phyloP scores from a whole-genome alignment of 371 early-diverging fungal genomes.

The Rhizopus microsporus region DNA sequence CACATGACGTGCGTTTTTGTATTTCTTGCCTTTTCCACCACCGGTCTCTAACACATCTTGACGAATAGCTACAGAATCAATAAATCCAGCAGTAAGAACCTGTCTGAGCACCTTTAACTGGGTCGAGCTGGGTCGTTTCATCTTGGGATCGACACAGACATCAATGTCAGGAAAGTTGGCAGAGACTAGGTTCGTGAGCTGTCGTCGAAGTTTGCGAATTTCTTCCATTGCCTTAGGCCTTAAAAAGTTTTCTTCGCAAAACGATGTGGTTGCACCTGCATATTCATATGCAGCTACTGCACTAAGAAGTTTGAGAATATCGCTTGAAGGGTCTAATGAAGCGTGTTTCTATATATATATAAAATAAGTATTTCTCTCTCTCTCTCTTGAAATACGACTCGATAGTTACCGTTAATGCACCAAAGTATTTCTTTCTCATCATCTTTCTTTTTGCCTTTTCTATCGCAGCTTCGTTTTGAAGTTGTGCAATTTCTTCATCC shows the following conservation, averaged over 20 bases:
- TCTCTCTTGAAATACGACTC: no score
- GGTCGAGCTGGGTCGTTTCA: constrained; percentile 74
- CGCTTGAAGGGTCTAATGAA: constrained; percentile 79
- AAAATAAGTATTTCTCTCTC: neutral
- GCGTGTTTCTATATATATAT: constrained; percentile 50
- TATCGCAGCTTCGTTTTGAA: constrained; percentile 45
- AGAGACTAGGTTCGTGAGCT: constrained; percentile 81
- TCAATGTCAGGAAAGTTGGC: constrained; percentile 63
- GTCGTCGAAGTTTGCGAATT: constrained; percentile 83
- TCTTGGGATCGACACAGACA: constrained; percentile 55
- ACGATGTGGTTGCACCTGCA: constrained; percentile 70
- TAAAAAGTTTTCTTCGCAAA: constrained; percentile 82
- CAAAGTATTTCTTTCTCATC: constrained; percentile 55
- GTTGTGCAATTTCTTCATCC: constrained; percentile 41
- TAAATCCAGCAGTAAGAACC: constrained; percentile 84
- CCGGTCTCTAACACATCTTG: constrained; percentile 69
- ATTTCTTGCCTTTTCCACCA: constrained; percentile 42
- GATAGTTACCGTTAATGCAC: constrained; percentile 40
- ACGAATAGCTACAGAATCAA: constrained; percentile 89
- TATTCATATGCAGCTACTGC: constrained; percentile 91
- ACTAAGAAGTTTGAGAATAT: constrained; percentile 78
- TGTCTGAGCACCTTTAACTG: constrained; percentile 81
- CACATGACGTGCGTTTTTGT: constrained; percentile 52
- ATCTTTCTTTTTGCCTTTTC: constrained; percentile 52
- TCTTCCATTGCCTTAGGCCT: constrained; percentile 93